Base-by-base conservation (phyloP, 2,329 filamentous ascomycete species). In the Drechmeria coniospora region DNA sequence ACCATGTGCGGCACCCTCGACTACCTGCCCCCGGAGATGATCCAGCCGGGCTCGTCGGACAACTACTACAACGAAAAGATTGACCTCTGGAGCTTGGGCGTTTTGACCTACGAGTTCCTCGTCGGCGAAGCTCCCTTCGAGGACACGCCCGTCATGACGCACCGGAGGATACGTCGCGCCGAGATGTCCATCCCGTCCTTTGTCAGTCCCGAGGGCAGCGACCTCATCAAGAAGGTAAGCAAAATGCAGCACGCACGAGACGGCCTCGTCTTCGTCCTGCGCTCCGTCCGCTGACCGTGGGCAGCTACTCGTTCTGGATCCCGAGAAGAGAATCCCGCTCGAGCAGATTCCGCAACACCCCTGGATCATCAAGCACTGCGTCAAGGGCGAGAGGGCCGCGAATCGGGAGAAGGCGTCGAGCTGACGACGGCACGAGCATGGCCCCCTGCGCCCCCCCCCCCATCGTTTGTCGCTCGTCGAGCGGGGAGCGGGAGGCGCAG, bases 1-100 rank as follows among this genome's bases (percentile, higher is more conserved):
- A 98, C 90, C 31, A 86, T 95, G 73, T 98, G 90, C 52, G 90
- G 90, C 37, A 98, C 90, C 12, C 71, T 95, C 23, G 90, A 98
- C 57, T 98, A 98, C 53, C 70, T 98, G 11, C 90, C 90, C 3
- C 90, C 90, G 4, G 90, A 98, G 73, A 98, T 98, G 90, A 70
- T 95, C 53, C 81, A 78, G 53, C 71, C 76, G 4, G 79, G 81
- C 24, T 68, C 68, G 40, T 70, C 75, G 41, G 81, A 90, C 45
- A 92, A 90, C 57, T 92, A 68, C 48, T 95, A 95, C 57, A 80
- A 72, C 33, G 86, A 94, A 50, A 95, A 94, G 60, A 82, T 98
- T 18, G 90, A 98, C 49, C 58, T 95, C 35, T 98, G 90, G 90
- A 90, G 81, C 47, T 61, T 98, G 45, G 90, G 90, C 15, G 90